Evolutionary conservation across 441 rosid species (phyloP), one percentile per base, ranked within the genome.

Genomic region (Eruca vesicaria): DNA sequence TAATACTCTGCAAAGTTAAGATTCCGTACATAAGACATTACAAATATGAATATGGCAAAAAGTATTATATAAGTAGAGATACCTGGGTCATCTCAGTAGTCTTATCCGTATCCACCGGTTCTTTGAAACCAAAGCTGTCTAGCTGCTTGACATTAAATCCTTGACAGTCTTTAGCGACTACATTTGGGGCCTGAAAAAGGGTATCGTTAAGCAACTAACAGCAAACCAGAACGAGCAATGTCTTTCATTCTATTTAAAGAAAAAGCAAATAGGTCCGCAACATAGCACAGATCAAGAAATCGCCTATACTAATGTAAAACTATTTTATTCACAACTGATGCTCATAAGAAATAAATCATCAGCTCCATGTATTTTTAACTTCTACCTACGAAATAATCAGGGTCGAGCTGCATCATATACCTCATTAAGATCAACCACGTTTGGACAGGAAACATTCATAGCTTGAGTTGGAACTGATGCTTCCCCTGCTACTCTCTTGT

Each of bases 51-150:
- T n/a, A n/a, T n/a, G n/a, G n/a, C n/a, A 35, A 29, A 53, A 23
- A 35, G 69, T 41, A 62, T 23, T 20, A 66, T 21, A 66, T 1
- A 67, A 16, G 33, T 67, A 72, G 4, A n/a, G 41, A 32, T 86
- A 92, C 97, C 95, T 86, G 89, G 67, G 87, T 84, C 81, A 86
- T 75, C 45, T 84, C 83, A 76, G 88, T 85, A 78, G 88, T 85
- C 71, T 83, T 80, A 79, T 83, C 86, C 72, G 82, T 80, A 78
- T 81, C 86, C 68, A 60, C 75, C 35, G 71, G 66, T 57, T 79
- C 84, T 68, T 84, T 32, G 70, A 72, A 10, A 16, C 32, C 73
- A 71, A 77, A 57, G 53, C 78, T 80, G 80, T 57, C 81, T 69
- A 85, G 15, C 15, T 79, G 71, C 65, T 64, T 79, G 65, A 58